Evolutionary conservation across 805 yeast genomes (phyloP), one percentile per base, ranked within the genome.

Genomic region (Metschnikowia aberdeeniae): DNA sequence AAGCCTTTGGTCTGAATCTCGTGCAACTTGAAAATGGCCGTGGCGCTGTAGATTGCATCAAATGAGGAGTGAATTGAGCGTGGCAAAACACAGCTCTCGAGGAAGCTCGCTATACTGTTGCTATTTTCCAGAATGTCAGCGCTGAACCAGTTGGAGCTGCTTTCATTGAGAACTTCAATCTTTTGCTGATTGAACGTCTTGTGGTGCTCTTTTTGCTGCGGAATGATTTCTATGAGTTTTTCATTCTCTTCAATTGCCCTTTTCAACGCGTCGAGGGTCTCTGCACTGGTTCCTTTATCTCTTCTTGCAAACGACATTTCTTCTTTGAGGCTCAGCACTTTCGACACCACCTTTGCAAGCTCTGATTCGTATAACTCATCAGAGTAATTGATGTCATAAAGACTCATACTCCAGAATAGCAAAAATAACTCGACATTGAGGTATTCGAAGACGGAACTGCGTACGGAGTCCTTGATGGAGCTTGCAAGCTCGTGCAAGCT

Each of bases 41-140:
- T 70, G 0, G 86, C 79, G 30, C 81, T 64, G 58, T 68, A 90
- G 0, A 85, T 70, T 0, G 97, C 95, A 66, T 89, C 97, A 50
- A 83, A 77, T 0, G 95, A 81, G 0, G 97, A 86, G 51, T 84
- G 89, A 2, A 84, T 61, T 3, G 82, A 75, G 52, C 97, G 72
- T 9, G 96, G 97, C 10, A 89, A 62, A 6, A 88, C 54, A 61
- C 96, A 88, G 43, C 64, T 61, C 49, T 83, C 82, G 30, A 88
- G 58, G 39, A 88, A 77, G 1, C 64, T 27, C 17, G 42, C 38
- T 1, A 53, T 26, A 34, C 51, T 51, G 10, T 24, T 27, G n/a
- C 36, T 34, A 13, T 12, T 32, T 13, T 8, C 19, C 28, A 10
- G 41, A 29, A 55, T 63, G 7, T 42, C 47, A 4, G 53, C 40